A percentile compares a stretch with the other conserved stretches of the same genome.
Conservation (phyloP, 208 protist species). For the Leishmania tropica region DNA sequence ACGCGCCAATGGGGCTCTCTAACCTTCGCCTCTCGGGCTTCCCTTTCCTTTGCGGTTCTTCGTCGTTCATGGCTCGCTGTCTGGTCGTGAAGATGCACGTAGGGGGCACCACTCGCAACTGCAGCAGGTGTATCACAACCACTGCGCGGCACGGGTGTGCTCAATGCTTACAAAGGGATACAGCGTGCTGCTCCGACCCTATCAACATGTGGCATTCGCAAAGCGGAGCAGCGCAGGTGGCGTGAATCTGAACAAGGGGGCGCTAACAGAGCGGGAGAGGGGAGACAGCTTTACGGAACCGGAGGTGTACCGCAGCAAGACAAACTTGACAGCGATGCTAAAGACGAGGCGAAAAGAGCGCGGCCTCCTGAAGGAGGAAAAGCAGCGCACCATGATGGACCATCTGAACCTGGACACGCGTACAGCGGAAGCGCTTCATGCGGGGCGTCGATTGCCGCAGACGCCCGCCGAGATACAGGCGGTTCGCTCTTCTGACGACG, state of each 20-base stretch:
- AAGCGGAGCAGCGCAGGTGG: constrained; percentile 43
- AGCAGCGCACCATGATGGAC: constrained; percentile 34
- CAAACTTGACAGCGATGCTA: constrained; percentile 56
- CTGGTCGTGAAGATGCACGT: neutral
- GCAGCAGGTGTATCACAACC: neutral
- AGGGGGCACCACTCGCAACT: neutral
- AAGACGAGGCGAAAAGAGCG: constrained; percentile 54
- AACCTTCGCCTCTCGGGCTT: neutral
- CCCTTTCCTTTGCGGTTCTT: neutral
- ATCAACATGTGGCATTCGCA: constrained; percentile 31
- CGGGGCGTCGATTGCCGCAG: constrained; percentile 32
- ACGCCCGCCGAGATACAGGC: constrained; percentile 37
- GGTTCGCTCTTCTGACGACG: constrained; percentile 45
- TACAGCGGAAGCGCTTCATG: constrained; percentile 43
- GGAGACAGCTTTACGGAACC: constrained; percentile 83
- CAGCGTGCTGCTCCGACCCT: constrained; percentile 23
- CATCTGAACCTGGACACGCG: constrained; percentile 38
- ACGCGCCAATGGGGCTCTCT: neutral
- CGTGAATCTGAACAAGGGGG: constrained; percentile 62
- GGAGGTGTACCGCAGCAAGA: constrained; percentile 67
- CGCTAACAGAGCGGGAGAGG: constrained; percentile 44
- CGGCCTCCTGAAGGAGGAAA: constrained; percentile 44
- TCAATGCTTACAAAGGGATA: constrained; percentile 18
- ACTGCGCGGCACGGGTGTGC: too few species aligned
- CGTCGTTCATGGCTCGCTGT: neutral